Base-by-base conservation (phyloP, 495 filamentous ascomycete species). In the Amorphotheca resinae region DNA sequence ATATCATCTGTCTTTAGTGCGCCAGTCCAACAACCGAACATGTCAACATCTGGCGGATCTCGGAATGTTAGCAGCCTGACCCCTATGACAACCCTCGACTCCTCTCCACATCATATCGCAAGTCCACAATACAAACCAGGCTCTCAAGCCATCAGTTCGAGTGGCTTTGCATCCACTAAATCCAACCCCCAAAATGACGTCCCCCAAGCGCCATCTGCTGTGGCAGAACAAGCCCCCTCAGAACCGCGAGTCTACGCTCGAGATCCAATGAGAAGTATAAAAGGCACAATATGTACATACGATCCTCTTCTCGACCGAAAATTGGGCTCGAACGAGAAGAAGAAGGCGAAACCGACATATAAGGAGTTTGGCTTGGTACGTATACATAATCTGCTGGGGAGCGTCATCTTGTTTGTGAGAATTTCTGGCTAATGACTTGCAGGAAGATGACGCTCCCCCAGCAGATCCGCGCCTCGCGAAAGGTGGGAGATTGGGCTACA, bases 381-480 rank as follows among this genome's bases (percentile, higher is more conserved):
- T 76, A 68, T 46, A 56, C 42, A 69, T 43, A 54, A 55, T 60
- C 68, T 59, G 60, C 38, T 33, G 64, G 64, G 67, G 72, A 58
- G 68, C 64, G 72, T 74, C 72, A 69, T 72, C 67, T 72, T 61
- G 62, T 54, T 54, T 59, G 53, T 66, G 62, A 67, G 61, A 69
- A 70, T 54, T 45, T 59, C 41, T 58, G 45, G 50, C 49, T 54
- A 49, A 48, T 51, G 16, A 36, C 53, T 68, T 67, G 62, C 61
- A 77, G 62, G 74, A 80, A 67, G 74, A 79, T 60, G 73, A 77
- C 61, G 68, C 64, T 64, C 70, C 71, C 53, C 76, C 82, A 48
- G 55, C 75, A 20, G 88, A 95, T 58, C 87, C 87, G 23, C 81
- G 87, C 48, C 66, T 89, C 9, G 73, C 69, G 17, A 82, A 73